Evolutionary conservation across 805 yeast species (phyloP), one percentile per base, ranked within the genome.

Genomic region (Saccharomycopsis sp.): DNA sequence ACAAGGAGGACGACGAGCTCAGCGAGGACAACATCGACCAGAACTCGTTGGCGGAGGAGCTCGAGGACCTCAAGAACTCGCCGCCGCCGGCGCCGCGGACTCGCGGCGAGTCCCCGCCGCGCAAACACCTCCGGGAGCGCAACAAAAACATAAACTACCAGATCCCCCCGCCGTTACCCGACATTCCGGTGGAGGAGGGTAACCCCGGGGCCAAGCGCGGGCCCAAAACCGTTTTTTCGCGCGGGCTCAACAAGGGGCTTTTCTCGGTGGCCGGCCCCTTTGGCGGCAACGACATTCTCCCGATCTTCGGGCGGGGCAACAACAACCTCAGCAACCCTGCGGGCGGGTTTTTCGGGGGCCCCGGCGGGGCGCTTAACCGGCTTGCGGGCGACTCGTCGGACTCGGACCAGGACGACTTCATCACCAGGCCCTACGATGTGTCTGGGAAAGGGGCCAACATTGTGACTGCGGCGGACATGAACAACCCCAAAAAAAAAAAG

Each of bases 261-360:
- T 91, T 88, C 66, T 96, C 97, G 4, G 92, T 97, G 0, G 90
- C 91, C 15, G 99, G 99, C 0, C 99, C 99, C 1, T 92, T 92
- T 75, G 99, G 99, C 29, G 99, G 99, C 21, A 85, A 92, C 61
- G 97, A 92, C 68, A 96, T 90, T 0, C 79, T 84, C 5, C 86
- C 97, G 0, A 73, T 92, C 34, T 90, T 91, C 70, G 79, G 80
- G 52, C 34, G 41, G 14, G 79, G 80, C 1, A 57, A 52, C 18
- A 77, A 75, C 4, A 77, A 79, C 1, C 72, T 73, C 4, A 75
- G 78, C 1, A 68, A 66, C 16, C 70, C 67, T 2, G 67, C 53
- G 2, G 64, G 63, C 12, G 16, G 47, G 18, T 37, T 40, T 34
- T 70, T 73, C 3, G 63, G 70, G n/a, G 72, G 71, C 34, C 9